Conservation (phyloP, 2,329 filamentous ascomycete genomes). For the Diaporthe longicolla region DNA sequence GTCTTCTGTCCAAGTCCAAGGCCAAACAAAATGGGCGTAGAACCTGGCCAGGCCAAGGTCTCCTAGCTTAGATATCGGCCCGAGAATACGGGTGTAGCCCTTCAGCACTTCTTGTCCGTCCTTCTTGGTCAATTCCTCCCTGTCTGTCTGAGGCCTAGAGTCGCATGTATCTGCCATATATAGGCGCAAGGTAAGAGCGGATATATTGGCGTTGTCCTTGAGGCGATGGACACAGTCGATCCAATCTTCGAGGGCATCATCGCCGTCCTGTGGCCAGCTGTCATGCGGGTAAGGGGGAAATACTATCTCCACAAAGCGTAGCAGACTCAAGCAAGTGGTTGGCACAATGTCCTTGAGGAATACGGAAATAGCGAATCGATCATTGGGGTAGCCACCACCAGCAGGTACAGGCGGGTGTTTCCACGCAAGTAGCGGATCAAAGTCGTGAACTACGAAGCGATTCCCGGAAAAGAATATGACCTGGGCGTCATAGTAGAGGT, state of each 20-base stretch:
- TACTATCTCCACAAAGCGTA: constrained; percentile 10
- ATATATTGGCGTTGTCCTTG: background rate
- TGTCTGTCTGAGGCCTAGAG: accelerated
- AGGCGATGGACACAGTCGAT: background rate
- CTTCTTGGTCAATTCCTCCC: background rate
- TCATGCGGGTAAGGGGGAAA: constrained; percentile 6
- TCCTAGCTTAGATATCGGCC: background rate
- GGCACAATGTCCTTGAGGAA: background rate
- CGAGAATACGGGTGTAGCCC: background rate
- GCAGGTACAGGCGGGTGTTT: background rate
- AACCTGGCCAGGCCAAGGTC: background rate
- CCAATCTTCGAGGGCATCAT: background rate
- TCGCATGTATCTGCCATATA: background rate
- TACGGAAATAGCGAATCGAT: background rate
- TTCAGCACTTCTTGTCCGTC: background rate
- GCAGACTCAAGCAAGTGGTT: background rate
- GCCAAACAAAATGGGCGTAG: background rate
- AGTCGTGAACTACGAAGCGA: constrained; percentile 40
- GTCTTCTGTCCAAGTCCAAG: background rate
- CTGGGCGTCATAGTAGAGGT: constrained; percentile 35
- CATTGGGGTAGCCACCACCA: background rate
- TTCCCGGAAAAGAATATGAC: constrained; percentile 41
- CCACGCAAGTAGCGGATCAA: background rate
- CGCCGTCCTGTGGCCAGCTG: background rate
- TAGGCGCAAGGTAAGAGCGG: background rate